Evolutionary conservation across 129 eudicot genomes (phyloP), one percentile per base, ranked within the genome.

Genomic region (Lactuca saligna): DNA sequence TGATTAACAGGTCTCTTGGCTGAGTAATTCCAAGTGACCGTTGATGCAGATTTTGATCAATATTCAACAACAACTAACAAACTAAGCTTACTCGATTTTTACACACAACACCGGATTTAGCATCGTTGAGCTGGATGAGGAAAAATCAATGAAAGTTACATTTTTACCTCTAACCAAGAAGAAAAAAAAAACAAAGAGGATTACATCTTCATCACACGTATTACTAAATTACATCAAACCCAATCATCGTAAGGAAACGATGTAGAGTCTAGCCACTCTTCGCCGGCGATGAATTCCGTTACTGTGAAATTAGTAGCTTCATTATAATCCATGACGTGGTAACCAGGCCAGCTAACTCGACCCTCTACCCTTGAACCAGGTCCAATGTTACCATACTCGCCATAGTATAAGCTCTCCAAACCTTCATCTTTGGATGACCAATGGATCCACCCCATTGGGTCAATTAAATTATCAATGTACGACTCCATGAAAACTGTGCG

Each of bases 261-360:
- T 70, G 97, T 93, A 16, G 99, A 85, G 68, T 83, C 88, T 35
- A 93, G 82, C 99, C 98, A 93, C 66, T 87, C 88, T 17, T 83
- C 76, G 11, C 93, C 97, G 3, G 87, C 44, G 8, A 93, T 84
- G 69, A 93, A 78, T 55, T 87, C 81, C 0, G 98, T 82, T 1
- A 84, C 97, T 1, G 88, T 83, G 54, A 93, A 93, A 61, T 87
- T 85, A 49, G 82, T 63, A 9, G 97, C 99, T 7, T 89, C 97
- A 7, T 87, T 33, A 57, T 83, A 77, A 55, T 83, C 97, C 97
- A 93, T 93, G 9, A 85, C 66, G 38, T 86, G 95, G 66, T 81
- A 71, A 39, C 97, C 99, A 3, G 80, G 71, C 98, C 98, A 89
- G 8, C 75, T 38, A 57, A 87, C 95, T 33, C 97, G 79, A 53